Base-by-base conservation (phyloP, 1,284 basidiomycete species). In the Ceratorhiza oryzae-sativae region DNA sequence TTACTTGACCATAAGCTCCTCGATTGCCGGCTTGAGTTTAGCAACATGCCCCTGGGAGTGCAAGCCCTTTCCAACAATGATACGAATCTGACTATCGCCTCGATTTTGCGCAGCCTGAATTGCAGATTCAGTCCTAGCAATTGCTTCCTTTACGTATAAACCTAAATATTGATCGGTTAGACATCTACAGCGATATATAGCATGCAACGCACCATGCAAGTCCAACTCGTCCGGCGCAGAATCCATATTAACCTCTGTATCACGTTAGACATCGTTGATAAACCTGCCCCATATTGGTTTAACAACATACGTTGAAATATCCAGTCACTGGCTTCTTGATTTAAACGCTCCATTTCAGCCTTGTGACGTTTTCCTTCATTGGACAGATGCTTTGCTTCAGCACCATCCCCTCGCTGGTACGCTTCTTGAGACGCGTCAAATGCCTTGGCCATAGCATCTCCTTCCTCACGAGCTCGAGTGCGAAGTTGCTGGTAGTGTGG, bases 21-120 rank as follows among this genome's bases (percentile, higher is more conserved):
- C 92, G 59, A 99, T 91, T 2, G 95, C 96, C 23, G 97, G 97
- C 79, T 93, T 96, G 79, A 98, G 87, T 82, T 97, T 97, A 0
- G 93, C 90, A 13, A 88, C 85, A 70, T 91, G 90, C 32, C 88
- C 86, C 59, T 86, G 81, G 30, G 94, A 96, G 80, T 99, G 97
- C 23, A 96, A 83, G 13, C 96, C 96, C 80, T 82, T 80, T 71
- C 85, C 95, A 61, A 97, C 95, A 75, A 98, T 97, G 74, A 98
- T 82, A 71, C 88, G 86, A n/a, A 98, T 79, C 78, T 94, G 86
- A 3, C 82, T 77, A 71, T 90, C 86, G 0, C 92, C 91, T 51
- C 86, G 82, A 25, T 79, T 79, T 75, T 90, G 90, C 3, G 90
- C 93, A 53, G 88, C 82, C 75, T 87, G 81, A 30, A 97, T 87